phyloP scores from a whole-genome alignment of 495 filamentous ascomycete genomes.

The Penicillium simplicissimum region DNA sequence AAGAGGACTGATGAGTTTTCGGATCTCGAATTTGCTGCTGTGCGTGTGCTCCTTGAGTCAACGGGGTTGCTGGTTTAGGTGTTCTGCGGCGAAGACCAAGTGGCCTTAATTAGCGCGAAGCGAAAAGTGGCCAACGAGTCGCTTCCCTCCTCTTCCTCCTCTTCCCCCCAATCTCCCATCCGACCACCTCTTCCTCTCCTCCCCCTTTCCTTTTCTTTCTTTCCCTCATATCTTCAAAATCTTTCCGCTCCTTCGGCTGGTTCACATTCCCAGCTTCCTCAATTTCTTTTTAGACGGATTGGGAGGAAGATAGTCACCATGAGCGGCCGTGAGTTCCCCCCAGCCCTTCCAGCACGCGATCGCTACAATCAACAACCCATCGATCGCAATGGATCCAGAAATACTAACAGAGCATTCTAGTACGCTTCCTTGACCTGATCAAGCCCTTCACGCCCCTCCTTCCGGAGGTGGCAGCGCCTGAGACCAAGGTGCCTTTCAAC shows the following conservation, averaged over 20 bases:
- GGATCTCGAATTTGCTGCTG: neutral
- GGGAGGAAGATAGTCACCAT: constrained; percentile 44
- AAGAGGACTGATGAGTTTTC: neutral
- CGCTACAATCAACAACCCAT: constrained; percentile 25
- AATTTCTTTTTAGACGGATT: constrained; percentile 30
- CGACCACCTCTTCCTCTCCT: constrained; percentile 34
- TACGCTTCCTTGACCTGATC: constrained; percentile 98
- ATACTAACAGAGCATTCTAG: constrained; percentile 49
- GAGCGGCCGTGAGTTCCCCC: constrained; percentile 49
- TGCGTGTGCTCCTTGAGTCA: constrained; percentile 15
- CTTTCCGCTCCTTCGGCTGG: constrained; percentile 55
- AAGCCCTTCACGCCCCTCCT: constrained; percentile 99
- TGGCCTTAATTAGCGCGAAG: constrained; percentile 50
- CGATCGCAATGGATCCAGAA: constrained; percentile 32
- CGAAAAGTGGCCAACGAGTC: constrained; percentile 49
- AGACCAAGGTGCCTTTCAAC: constrained; percentile 96
- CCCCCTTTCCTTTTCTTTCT: constrained; percentile 35
- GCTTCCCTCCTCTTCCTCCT: constrained; percentile 39
- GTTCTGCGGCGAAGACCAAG: constrained; percentile 41
- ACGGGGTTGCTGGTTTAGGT: constrained; percentile 5
- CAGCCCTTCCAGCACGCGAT: constrained; percentile 37
- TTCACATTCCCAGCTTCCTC: constrained; percentile 54
- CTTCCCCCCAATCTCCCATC: constrained; percentile 33
- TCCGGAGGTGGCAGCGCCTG: constrained; percentile 96
- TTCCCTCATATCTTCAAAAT: constrained; percentile 43